Evolutionary conservation across 257 asterid genomes (phyloP), one percentile per base, ranked within the genome.

Genomic region (Solanum clarkiae): DNA sequence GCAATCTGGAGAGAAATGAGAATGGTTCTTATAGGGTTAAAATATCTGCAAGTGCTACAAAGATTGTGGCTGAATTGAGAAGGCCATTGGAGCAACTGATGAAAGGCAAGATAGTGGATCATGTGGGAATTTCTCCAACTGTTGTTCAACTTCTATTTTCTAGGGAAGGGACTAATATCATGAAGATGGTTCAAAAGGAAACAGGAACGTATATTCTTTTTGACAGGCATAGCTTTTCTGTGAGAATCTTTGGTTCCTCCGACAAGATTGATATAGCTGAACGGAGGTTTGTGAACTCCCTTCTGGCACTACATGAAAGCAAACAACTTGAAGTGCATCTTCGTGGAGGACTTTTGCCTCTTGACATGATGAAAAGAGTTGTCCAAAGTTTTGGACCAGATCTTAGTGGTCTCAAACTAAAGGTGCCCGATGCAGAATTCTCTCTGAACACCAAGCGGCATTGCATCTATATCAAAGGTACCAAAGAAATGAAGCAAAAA

Each of bases 281-380:
- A 83, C 80, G 86, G 84, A 91, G 86, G 62, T 90, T 96, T 16
- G 93, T 92, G 10, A 86, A 85, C 47, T 86, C 88, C 84, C 94
- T 96, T 83, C 90, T 92, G 57, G 69, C 88, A 17, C 87, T 93
- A 22, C 92, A 92, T 20, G 94, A 93, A 49, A 90, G 92, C 90
- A 96, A 92, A 90, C 97, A 93, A 66, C 94, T 93, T 36, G 95
- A 96, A 87, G 91, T 96, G 86, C 93, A 88, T 47, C 97, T 96
- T n/a, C 95, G 98, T 2, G 93, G 91, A 82, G 89, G 91, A 10
- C 86, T 55, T 81, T 82, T 92, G 14, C 98, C 99, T 62, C 92
- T 94, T 62, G 98, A 95, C 88, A 86, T 95, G 94, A 94, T 96
- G 99, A 96, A 96, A 92, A 88, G 92, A 86, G 92, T 95, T 14